Percentiles rank a stretch among this genome's conserved stretches.
Evolutionary conservation across 768 basidiomycete genomes (phyloP).

Genomic region (Leccinum broughii): DNA sequence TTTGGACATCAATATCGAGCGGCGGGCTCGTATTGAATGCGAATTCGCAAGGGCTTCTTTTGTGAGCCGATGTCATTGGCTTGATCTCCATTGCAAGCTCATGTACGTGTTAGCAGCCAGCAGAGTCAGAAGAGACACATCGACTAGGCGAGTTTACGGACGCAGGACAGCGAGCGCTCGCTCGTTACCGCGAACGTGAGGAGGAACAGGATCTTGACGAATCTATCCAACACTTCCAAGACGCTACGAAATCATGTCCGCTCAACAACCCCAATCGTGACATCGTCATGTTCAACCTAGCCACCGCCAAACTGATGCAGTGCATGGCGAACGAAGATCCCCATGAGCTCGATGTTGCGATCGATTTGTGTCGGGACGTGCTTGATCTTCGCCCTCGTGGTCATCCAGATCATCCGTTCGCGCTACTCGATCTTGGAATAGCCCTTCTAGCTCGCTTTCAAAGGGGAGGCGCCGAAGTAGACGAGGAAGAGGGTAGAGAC

Average conservation of each 20-base stretch:
- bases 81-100: not conserved
- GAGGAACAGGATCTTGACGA: constrained; percentile 13
- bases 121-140: not conserved
- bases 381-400: not conserved
- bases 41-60: not conserved
- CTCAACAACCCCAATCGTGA: constrained; percentile 14
- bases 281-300: constrained; percentile 11
- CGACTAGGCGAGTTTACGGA: not conserved
- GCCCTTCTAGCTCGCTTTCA: not conserved
- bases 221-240: constrained; percentile 16
- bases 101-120: not conserved
- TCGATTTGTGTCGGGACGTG: not conserved
- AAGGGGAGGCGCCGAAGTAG: not conserved
- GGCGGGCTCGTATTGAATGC: not conserved
- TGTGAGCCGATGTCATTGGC: not conserved
- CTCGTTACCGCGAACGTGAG: not conserved
- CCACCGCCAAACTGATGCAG: not conserved
- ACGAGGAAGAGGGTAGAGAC: not conserved
- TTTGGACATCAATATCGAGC: not conserved
- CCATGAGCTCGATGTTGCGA: constrained; percentile 2
- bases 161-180: not conserved
- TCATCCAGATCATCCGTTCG: not conserved
- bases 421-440: not conserved
- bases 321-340: not conserved
- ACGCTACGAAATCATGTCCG: constrained; percentile 9